A percentile compares a stretch with the other conserved stretches of the same genome.
Evolutionary conservation across 768 basidiomycete species (phyloP).

Genomic region (Piloderma croceum): DNA sequence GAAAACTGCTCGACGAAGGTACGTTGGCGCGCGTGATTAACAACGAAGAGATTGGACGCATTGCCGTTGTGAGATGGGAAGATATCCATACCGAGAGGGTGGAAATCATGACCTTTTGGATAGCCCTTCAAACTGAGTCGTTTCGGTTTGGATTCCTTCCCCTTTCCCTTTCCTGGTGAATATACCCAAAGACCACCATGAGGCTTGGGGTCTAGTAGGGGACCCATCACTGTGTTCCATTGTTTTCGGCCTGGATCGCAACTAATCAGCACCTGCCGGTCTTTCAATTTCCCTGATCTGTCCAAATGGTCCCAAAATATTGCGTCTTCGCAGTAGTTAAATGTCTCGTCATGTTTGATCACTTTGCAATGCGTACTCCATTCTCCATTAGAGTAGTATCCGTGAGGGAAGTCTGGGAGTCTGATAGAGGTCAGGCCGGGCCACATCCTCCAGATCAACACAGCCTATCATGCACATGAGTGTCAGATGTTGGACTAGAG

Average conservation of each 20-base stretch:
- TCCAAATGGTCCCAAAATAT: constrained; percentile 58
- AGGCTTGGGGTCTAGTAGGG: constrained; percentile 50
- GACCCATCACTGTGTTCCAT: constrained; percentile 78
- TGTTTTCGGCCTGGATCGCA: constrained; percentile 43
- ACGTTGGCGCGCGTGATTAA: constrained; percentile 60
- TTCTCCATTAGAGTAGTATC: constrained; percentile 48
- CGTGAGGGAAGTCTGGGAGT: constrained; percentile 39
- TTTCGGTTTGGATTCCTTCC: constrained; percentile 22
- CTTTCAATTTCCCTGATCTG: constrained; percentile 28
- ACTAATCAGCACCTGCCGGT: constrained; percentile 39
- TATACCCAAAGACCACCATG: constrained; percentile 62
- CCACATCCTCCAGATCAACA: constrained; percentile 41
- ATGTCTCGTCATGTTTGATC: constrained; percentile 28
- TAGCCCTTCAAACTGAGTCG: constrained; percentile 46
- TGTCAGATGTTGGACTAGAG: too few relatives aligned
- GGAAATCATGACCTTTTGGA: constrained; percentile 57
- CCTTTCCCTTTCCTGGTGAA: constrained; percentile 16
- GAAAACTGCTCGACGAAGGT: constrained; percentile 68
- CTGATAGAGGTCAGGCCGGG: constrained; percentile 37
- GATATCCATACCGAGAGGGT: constrained; percentile 62
- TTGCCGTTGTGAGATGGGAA: constrained; percentile 46
- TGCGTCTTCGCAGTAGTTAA: constrained; percentile 58
- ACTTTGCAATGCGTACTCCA: constrained; percentile 41
- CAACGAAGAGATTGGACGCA: constrained; percentile 52
- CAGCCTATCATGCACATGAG: too few relatives aligned